These are phyloP conservation scores for Sporisorium graminicola DNA, from an alignment of 1,284 basidiomycete genomes.

Conservation along the genomic window DNA sequence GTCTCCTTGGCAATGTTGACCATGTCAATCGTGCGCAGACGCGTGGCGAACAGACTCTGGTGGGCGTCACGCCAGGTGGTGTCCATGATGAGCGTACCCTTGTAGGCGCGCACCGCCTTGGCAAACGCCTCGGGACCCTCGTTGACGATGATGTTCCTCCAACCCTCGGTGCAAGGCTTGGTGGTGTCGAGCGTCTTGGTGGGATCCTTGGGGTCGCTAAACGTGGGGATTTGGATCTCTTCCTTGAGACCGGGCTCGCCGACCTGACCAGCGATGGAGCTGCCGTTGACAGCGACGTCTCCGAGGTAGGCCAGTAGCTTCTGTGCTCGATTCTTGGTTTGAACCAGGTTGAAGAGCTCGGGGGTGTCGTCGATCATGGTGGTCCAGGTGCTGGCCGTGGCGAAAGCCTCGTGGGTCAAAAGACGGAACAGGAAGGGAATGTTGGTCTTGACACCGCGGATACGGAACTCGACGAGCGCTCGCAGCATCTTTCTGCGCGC, in stretches of 20 bases:
- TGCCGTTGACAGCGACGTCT: constrained; percentile 97
- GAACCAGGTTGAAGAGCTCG: constrained; percentile 97
- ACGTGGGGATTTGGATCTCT: constrained; percentile 86
- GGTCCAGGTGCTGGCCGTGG: constrained; percentile 95
- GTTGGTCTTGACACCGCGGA: constrained; percentile 96
- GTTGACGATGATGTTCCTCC: constrained; percentile 99
- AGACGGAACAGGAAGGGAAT: constrained; percentile 99
- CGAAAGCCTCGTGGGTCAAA: constrained; percentile 96
- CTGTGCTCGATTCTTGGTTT: constrained; percentile 97
- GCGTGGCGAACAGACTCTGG: constrained; percentile 95
- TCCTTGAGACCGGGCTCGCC: constrained; percentile 95
- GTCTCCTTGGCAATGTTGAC: constrained; percentile 99
- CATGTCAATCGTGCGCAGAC: constrained; percentile 96
- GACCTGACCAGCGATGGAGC: constrained; percentile 90
- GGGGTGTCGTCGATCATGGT: constrained; percentile 92
- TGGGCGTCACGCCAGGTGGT: constrained; percentile 99
- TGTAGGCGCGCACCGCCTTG: constrained; percentile 96
- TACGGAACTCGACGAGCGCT: constrained; percentile 98
- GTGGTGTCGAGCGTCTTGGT: constrained; percentile 81
- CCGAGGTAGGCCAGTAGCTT: constrained; percentile 97
- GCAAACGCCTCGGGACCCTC: constrained; percentile 98
- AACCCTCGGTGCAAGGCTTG: constrained; percentile 86
- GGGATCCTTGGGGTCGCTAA: constrained; percentile 83
- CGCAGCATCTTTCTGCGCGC: constrained; percentile 99
- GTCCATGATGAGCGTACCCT: constrained; percentile 78